phyloP scores from a whole-genome alignment of 2,329 filamentous ascomycete species.

The Ascomycota sp. region DNA sequence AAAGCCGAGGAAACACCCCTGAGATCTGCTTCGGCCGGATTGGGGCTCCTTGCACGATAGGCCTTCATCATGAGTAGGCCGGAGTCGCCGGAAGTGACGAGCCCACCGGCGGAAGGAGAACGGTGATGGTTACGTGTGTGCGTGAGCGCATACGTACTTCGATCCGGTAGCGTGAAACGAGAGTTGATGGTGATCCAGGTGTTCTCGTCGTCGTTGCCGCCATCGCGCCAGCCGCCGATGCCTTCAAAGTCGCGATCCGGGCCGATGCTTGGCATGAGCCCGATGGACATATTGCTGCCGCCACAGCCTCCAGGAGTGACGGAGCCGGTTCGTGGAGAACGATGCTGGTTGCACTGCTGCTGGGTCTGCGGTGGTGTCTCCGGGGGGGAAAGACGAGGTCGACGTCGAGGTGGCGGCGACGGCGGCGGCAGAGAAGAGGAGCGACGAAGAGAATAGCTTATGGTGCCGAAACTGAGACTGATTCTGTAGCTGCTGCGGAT shows the following conservation, averaged over 20 bases:
- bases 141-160: no score
- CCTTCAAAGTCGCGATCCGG: constrained; percentile 37
- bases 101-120: constrained; percentile 18
- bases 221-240: constrained; percentile 34
- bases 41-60: no score
- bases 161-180: constrained; percentile 26
- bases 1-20: no score
- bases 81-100: constrained; percentile 18
- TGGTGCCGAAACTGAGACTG: no score
- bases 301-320: no score
- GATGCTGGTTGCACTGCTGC: constrained; percentile 11
- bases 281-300: constrained; percentile 15
- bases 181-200: constrained; percentile 32
- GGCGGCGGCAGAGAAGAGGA: no score
- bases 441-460: no score
- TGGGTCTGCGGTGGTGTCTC: constrained; percentile 14
- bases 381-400: constrained; percentile 4
- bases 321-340: constrained; percentile 13
- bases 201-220: constrained; percentile 16
- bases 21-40: no score
- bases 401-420: no score
- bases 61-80: constrained; percentile 24
- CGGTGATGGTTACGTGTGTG: constrained; percentile 20
- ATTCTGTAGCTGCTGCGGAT: not conserved
- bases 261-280: constrained; percentile 25